phyloP scores from a whole-genome alignment of 2,329 filamentous ascomycete genomes.

The Hypoxylon sp. region DNA sequence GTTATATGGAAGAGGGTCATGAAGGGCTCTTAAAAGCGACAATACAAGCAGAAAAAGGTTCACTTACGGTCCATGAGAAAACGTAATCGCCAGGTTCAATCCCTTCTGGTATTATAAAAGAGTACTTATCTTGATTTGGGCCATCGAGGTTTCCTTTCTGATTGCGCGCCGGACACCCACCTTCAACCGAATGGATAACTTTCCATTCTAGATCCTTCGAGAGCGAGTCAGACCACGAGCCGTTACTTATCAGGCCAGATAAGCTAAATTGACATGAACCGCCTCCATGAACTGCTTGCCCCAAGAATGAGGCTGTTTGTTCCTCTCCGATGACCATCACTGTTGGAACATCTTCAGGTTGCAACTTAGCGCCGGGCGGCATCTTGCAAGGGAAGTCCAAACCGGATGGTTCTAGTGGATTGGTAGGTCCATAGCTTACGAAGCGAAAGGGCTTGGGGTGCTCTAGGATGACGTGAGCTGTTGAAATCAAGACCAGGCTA shows the following conservation, averaged over 20 bases:
- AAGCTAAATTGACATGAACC: conserved; percentile 83
- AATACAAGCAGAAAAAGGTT: neutral
- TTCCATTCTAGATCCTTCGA: conserved; percentile 73
- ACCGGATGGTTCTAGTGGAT: conserved; percentile 70
- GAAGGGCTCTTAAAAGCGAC: neutral
- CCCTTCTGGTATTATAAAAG: conserved; percentile 71
- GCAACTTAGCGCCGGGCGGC: conserved; percentile 57
- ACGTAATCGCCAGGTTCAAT: conserved; percentile 75
- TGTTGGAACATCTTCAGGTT: conserved; percentile 62
- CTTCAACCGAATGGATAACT: conserved; percentile 79
- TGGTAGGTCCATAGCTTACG: conserved; percentile 61
- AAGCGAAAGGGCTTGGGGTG: conserved; percentile 69
- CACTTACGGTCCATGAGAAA: conserved; percentile 74
- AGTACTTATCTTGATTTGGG: conserved; percentile 63
- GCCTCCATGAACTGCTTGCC: conserved; percentile 77
- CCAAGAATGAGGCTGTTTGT: conserved; percentile 61
- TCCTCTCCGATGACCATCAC: conserved; percentile 68
- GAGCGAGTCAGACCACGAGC: conserved; percentile 65
- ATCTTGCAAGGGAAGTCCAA: conserved; percentile 80
- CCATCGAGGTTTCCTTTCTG: conserved; percentile 65
- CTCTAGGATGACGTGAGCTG: conserved; percentile 74
- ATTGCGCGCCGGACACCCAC: conserved; percentile 74
- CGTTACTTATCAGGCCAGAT: conserved; percentile 56
- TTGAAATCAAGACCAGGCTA: conserved; percentile 24
- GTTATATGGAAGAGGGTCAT: neutral